Conservation (phyloP, 441 rosid genomes). For the Erysimum cheiri region DNA sequence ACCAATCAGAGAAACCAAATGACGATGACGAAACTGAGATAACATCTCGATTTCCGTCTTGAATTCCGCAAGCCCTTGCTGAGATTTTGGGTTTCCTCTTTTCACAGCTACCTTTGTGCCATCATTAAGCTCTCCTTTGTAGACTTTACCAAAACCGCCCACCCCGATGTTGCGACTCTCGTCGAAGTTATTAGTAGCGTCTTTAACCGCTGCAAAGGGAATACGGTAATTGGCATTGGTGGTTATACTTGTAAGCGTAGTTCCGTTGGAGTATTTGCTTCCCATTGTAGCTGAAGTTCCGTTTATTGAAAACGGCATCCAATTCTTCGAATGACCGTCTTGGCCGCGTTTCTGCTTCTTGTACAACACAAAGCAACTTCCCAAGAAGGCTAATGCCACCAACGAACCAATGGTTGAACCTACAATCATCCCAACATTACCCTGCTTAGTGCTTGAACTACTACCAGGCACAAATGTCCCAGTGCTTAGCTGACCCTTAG, state of each 20-base stretch:
- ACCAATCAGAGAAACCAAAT: slow-evolving; percentile 89
- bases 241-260: slow-evolving; percentile 58
- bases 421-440: slow-evolving; percentile 51
- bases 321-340: slow-evolving; percentile 74
- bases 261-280: slow-evolving; percentile 48
- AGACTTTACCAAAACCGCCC: slow-evolving; percentile 96
- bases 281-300: slow-evolving; percentile 55
- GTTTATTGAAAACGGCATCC: slow-evolving; percentile 77
- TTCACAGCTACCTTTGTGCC: slow-evolving; percentile 88
- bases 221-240: slow-evolving; percentile 73
- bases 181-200: slow-evolving; percentile 85
- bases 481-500: slow-evolving; percentile 60
- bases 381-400: slow-evolving; percentile 51
- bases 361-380: slow-evolving; percentile 52
- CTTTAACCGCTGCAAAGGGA: slow-evolving; percentile 78
- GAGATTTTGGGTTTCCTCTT: slow-evolving; percentile 90
- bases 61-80: slow-evolving; percentile 93
- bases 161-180: slow-evolving; percentile 87
- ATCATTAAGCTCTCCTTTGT: slow-evolving; percentile 75
- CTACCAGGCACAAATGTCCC: slow-evolving; percentile 31
- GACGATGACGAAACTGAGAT: slow-evolving; percentile 94
- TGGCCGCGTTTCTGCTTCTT: slow-evolving; percentile 52
- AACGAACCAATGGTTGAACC: slow-evolving; percentile 60
- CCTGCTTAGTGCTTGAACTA: slow-evolving; percentile 56
- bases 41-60: slow-evolving; percentile 95